Base-by-base conservation (phyloP, 345 rosid genomes). In the Psidium friedrichsthalianum region DNA sequence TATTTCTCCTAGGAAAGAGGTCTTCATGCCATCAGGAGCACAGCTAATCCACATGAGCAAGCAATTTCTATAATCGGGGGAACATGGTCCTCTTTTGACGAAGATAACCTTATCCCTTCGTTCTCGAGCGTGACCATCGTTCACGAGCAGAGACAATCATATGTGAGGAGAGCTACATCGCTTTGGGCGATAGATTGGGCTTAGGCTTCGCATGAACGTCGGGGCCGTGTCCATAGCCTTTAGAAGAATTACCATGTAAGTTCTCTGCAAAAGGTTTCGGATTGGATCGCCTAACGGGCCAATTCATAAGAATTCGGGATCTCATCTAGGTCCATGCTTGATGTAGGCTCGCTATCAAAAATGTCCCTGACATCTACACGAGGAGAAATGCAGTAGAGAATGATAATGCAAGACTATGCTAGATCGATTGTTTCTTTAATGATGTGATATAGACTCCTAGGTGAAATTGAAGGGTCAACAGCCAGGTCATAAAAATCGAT, bases 271-370 rank as follows among this genome's bases (percentile, higher is more conserved):
- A 56, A 22, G 10, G n/a, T 56, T 56, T 25, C 12, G 12, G 0
- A 11, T 56, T 56, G 12, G n/a, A 56, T 56, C 25, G n/a, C n/a
- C 6, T 22, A 56, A 56, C 5, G 58, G 25, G n/a, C 58, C 58
- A 21, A 8, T 56, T 9, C 5, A 56, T 11, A 21, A 56, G 24
- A 56, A 22, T 0, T 22, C 10, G n/a, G 9, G n/a, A 25, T 56
- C 58, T 56, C n/a, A 0, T 8, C n/a, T 56, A 0, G 12, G 58
- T 56, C n/a, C n/a, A 56, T 56, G n/a, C 58, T 56, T 4, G 0
- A 56, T 56, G n/a, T 21, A 0, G n/a, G 22, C 58, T 3, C 0
- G 13, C 58, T 9, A 56, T 56, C 1, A 56, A 8, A 56, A 22
- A 9, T 56, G 58, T 22, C 58, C n/a, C 25, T 56, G 8, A 22